Percentiles rank a stretch among this genome's conserved stretches.
phyloP scores from a whole-genome alignment of 2,329 filamentous ascomycete genomes.

The Macrophomina phaseolina region DNA sequence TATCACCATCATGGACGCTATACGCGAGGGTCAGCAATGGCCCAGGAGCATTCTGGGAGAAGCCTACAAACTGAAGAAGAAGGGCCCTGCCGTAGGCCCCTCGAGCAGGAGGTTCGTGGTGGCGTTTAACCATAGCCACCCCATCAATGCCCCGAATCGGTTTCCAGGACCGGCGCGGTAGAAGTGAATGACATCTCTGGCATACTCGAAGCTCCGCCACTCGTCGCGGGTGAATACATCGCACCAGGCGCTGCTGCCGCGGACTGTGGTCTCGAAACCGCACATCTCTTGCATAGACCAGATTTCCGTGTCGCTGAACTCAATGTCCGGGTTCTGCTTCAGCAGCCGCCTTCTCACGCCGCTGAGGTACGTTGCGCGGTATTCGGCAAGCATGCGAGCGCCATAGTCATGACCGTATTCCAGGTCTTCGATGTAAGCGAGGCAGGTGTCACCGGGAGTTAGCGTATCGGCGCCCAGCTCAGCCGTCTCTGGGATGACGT shows the following conservation, averaged over 20 bases:
- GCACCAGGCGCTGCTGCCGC: slow-evolving; percentile 63
- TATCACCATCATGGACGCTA: slow-evolving; percentile 64
- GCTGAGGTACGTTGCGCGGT: slow-evolving; percentile 55
- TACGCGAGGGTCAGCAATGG: background rate
- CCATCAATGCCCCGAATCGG: slow-evolving; percentile 59
- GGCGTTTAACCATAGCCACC: slow-evolving; percentile 64
- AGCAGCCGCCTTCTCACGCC: slow-evolving; percentile 53
- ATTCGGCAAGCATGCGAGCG: slow-evolving; percentile 53
- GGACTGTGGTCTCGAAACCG: slow-evolving; percentile 62
- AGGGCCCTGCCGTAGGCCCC: slow-evolving; percentile 51
- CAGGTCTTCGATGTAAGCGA: slow-evolving; percentile 45
- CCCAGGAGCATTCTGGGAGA: background rate
- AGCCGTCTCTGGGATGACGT: slow-evolving; percentile 59
- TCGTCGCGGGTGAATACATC: slow-evolving; percentile 60
- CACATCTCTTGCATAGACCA: slow-evolving; percentile 68
- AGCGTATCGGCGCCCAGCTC: slow-evolving; percentile 61
- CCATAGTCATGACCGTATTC: slow-evolving; percentile 58
- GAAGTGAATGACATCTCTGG: slow-evolving; percentile 63
- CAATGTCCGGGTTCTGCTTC: slow-evolving; percentile 50
- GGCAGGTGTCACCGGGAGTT: slow-evolving; percentile 59
- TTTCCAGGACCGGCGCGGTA: slow-evolving; percentile 65
- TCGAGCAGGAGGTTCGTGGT: slow-evolving; percentile 56
- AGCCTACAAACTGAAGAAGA: slow-evolving; percentile 64
- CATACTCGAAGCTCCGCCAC: slow-evolving; percentile 63
- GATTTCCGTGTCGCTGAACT: slow-evolving; percentile 55